These are phyloP conservation scores for Trifolium fragiferum DNA, from an alignment of 306 rosid species.

Conservation along the genomic window DNA sequence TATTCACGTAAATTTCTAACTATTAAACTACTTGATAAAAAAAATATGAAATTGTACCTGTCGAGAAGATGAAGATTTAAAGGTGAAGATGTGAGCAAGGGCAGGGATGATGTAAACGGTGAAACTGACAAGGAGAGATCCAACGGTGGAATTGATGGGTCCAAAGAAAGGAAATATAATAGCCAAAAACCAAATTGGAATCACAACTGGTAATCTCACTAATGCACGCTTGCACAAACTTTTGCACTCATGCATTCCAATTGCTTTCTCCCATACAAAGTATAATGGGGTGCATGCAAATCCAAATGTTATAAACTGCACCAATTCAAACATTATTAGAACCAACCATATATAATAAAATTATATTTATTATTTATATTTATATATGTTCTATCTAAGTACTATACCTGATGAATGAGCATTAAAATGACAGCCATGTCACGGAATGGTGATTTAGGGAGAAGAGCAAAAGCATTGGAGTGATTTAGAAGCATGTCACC, in stretches of 20 bases:
- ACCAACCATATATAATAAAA: too few species aligned
- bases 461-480: conserved; percentile 96
- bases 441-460: conserved; percentile 79
- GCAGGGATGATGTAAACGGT: conserved; percentile 96
- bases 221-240: conserved; percentile 95
- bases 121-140: conserved; percentile 96
- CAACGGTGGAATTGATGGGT: conserved; percentile 96
- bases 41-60: conserved; percentile 55
- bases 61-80: conserved; percentile 78
- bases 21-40: too few species aligned
- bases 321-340: too few species aligned
- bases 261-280: conserved; percentile 93
- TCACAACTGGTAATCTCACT: conserved; percentile 88
- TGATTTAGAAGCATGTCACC: conserved; percentile 95
- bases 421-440: conserved; percentile 91
- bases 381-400: too few species aligned
- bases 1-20: too few species aligned
- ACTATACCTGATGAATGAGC: conserved; percentile 97
- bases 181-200: conserved; percentile 97
- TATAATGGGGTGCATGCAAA: conserved; percentile 97
- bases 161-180: conserved; percentile 95
- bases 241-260: conserved; percentile 90
- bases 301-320: conserved; percentile 92
- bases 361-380: too few species aligned
- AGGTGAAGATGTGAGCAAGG: conserved; percentile 86